phyloP scores from a whole-genome alignment of 306 rosid genomes.

The Castanospermum australe region DNA sequence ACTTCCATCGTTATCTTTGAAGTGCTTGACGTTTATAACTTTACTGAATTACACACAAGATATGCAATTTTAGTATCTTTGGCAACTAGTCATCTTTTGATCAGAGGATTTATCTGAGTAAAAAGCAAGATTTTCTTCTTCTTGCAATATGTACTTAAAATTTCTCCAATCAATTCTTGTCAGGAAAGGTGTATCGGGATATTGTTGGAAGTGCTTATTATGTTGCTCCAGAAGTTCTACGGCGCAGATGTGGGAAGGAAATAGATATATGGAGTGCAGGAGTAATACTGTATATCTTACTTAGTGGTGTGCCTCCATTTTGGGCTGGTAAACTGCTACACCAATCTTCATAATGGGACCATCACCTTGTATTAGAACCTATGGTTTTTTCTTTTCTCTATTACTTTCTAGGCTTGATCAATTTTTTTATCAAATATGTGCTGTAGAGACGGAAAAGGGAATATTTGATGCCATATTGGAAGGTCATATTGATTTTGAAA shows the following conservation, averaged over 20 bases:
- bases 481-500: slow-evolving; percentile 83
- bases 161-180: slow-evolving; percentile 11
- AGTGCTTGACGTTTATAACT: background rate
- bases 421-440: background rate
- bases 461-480: slow-evolving; percentile 83
- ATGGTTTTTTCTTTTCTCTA: background rate
- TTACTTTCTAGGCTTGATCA: slow-evolving; percentile 4
- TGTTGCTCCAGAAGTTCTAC: slow-evolving; percentile 87
- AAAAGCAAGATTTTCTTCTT: background rate
- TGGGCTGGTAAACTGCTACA: slow-evolving; percentile 81
- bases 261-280: slow-evolving; percentile 94
- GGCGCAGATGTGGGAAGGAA: slow-evolving; percentile 81
- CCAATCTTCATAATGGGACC: background rate
- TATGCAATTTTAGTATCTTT: slow-evolving; percentile 16
- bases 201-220: slow-evolving; percentile 93
- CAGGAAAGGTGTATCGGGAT: slow-evolving; percentile 85
- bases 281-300: slow-evolving; percentile 77
- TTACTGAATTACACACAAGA: background rate
- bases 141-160: slow-evolving; percentile 16
- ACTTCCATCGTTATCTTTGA: background rate
- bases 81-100: background rate
- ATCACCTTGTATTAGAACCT: background rate
- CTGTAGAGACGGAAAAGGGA: slow-evolving; percentile 83
- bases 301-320: slow-evolving; percentile 95
- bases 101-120: background rate